A percentile compares a stretch with the other conserved stretches of the same genome.
These are phyloP conservation scores for Aurinia saxatilis DNA, from an alignment of 345 rosid genomes.

Conservation along the genomic window DNA sequence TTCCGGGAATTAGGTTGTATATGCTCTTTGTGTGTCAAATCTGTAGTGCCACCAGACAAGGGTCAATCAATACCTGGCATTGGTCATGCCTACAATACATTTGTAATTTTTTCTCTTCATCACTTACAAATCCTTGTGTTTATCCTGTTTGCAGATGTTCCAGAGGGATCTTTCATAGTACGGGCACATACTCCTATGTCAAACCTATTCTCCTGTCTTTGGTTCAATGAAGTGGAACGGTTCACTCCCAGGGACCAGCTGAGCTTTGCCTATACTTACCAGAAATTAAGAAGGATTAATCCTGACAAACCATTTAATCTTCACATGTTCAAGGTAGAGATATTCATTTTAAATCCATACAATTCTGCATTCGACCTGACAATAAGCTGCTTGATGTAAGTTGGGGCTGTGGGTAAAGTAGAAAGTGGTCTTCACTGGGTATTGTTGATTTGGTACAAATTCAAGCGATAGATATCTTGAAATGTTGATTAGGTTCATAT, in stretches of 20 bases:
- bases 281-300: slow-evolving; percentile 76
- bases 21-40: not conserved
- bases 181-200: slow-evolving; percentile 99
- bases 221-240: slow-evolving; percentile 97
- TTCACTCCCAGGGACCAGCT: slow-evolving; percentile 98
- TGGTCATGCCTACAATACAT: not conserved
- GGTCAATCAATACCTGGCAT: not conserved
- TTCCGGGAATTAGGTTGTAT: not conserved
- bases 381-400: slow-evolving; percentile 10
- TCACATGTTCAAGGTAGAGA: slow-evolving; percentile 89
- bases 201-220: slow-evolving; percentile 91
- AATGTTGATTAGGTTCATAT: slow-evolving; percentile 1
- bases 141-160: slow-evolving; percentile 63
- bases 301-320: slow-evolving; percentile 73
- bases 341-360: not conserved
- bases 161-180: slow-evolving; percentile 91
- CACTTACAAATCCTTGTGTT: not conserved
- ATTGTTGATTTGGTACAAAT: no score
- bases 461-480: not conserved
- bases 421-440: not conserved
- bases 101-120: not conserved
- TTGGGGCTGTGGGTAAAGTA: not conserved
- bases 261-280: slow-evolving; percentile 82
- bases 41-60: not conserved
- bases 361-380: not conserved